Conservation (phyloP, 139 green algal species). For the Chlorella sp. region DNA sequence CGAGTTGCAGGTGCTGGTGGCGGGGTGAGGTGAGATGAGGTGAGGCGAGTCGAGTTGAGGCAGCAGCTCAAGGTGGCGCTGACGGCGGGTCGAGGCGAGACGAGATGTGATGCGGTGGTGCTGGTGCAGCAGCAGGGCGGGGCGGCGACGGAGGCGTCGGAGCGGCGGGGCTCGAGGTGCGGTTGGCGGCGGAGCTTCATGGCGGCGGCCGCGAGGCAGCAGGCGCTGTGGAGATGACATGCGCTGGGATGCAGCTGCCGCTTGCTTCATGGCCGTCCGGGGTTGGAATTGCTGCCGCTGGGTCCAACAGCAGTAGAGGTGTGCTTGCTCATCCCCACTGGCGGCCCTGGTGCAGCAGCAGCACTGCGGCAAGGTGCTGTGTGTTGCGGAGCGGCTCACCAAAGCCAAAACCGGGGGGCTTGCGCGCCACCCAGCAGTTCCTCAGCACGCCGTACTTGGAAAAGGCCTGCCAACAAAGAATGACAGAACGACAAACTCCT, state of each 20-base stretch:
- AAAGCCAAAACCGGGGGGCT: constrained; percentile 59
- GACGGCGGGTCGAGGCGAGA: background rate
- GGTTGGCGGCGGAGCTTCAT: background rate
- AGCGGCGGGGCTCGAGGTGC: background rate
- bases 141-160: background rate
- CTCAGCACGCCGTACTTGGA: constrained; percentile 48
- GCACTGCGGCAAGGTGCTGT: background rate
- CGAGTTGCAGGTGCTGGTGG: background rate
- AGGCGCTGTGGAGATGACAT: background rate
- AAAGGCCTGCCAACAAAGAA: constrained; percentile 24
- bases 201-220: too few species aligned
- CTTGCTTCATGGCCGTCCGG: background rate
- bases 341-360: background rate
- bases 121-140: background rate
- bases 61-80: background rate
- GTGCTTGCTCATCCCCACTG: background rate
- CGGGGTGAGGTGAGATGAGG: background rate
- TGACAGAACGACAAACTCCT: too few species aligned
- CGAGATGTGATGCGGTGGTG: background rate
- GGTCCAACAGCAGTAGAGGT: background rate
- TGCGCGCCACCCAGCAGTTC: constrained; percentile 62
- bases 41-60: background rate
- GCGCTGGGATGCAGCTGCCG: background rate
- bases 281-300: background rate
- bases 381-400: constrained; percentile 34